Evolutionary conservation across 129 eudicot species (phyloP), one percentile per base, ranked within the genome.

Genomic region (Centaurea solstitialis): DNA sequence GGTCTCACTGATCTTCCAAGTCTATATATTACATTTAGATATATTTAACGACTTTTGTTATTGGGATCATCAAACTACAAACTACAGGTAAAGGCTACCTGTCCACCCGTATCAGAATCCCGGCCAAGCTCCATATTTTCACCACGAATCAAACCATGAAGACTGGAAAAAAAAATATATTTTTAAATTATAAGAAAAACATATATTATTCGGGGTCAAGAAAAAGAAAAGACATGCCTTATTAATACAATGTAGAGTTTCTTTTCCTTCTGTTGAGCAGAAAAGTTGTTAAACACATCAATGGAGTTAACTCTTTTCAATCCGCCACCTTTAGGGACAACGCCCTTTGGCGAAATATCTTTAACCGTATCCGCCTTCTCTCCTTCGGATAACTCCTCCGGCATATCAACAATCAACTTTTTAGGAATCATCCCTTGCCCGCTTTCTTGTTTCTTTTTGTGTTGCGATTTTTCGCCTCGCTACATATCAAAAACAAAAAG

Each of bases 61-160:
- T n/a, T 57, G 23, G n/a, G 22, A 57, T 57, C 3, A 57, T 57
- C 22, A 57, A 57, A 57, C 65, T 17, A 57, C 22, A 57, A 57
- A 57, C 65, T 17, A 57, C 13, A 22, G 50, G 15, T 12, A 50
- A 77, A 87, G 11, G 57, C 47, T 86, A 93, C 98, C 92, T 93
- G 98, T 68, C 96, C 96, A 68, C 98, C 98, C 2, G 97, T 93
- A 75, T 93, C 98, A 79, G 97, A 93, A 81, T 93, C 98, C 13
- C 94, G 90, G 18, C 98, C 98, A 57, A 93, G 92, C 91, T 93
- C 98, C 98, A 93, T 89, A 59, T 91, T 88, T 80, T 93, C 94
- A 59, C 98, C 98, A 43, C 98, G 87, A 70, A 93, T 93, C 68
- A 93, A 88, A 64, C 98, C 98, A 26, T 93, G 98, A 70, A 93